These are phyloP conservation scores for Tricholoma terreum DNA, from an alignment of 768 basidiomycete genomes.

Conservation along the genomic window DNA sequence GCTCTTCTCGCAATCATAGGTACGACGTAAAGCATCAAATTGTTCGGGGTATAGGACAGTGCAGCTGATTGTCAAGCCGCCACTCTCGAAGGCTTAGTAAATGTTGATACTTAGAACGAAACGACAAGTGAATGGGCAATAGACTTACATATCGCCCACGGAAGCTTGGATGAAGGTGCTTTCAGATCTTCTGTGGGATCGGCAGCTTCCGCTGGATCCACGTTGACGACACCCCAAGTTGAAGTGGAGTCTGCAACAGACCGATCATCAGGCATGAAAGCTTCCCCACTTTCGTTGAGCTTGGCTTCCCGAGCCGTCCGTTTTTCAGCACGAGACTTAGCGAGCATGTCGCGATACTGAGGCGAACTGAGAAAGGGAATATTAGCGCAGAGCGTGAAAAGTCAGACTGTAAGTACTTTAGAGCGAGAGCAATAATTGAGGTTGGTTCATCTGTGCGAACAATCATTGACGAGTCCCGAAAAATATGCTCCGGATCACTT, in stretches of 20 bases:
- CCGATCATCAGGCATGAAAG: slow-evolving; percentile 89
- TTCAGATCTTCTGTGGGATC: slow-evolving; percentile 77
- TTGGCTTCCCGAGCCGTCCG: slow-evolving; percentile 58
- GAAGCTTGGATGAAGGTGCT: slow-evolving; percentile 73
- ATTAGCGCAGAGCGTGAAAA: slow-evolving; percentile 1
- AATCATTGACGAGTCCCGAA: slow-evolving; percentile 91
- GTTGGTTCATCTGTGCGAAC: slow-evolving; percentile 97
- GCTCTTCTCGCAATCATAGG: slow-evolving; percentile 91
- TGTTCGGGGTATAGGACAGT: slow-evolving; percentile 95
- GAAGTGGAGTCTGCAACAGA: slow-evolving; percentile 82
- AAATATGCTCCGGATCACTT: slow-evolving; percentile 87
- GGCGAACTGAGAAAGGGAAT: slow-evolving; percentile 53
- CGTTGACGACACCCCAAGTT: slow-evolving; percentile 90
- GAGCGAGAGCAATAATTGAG: slow-evolving; percentile 92
- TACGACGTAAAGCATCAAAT: slow-evolving; percentile 89
- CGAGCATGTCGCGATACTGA: slow-evolving; percentile 77
- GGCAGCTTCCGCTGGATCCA: slow-evolving; percentile 61
- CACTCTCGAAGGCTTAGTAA: slow-evolving; percentile 81
- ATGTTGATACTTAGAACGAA: slow-evolving; percentile 6
- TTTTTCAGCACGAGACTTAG: slow-evolving; percentile 75
- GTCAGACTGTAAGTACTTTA: slow-evolving; percentile 56
- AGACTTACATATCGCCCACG: slow-evolving; percentile 76
- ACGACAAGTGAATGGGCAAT: neutral
- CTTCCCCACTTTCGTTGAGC: slow-evolving; percentile 67
- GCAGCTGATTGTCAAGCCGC: slow-evolving; percentile 87